phyloP scores from a whole-genome alignment of 192 early-diverging fungal genomes.

The Glomus cerebriforme region DNA sequence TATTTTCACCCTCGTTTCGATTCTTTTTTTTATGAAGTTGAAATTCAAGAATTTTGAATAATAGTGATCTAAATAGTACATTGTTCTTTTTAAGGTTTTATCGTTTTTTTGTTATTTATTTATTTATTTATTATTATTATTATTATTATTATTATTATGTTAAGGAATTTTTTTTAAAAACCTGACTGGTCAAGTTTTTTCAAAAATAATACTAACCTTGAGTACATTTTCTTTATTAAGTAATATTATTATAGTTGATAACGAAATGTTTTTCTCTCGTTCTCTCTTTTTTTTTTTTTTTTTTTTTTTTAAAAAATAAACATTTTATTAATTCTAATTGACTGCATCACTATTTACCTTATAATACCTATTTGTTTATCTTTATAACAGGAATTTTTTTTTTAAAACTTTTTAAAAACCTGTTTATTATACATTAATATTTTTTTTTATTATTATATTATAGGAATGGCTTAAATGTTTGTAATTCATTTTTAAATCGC shows the following conservation, averaged over 20 bases:
- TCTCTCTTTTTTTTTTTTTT: too few species aligned
- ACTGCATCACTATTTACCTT: background rate
- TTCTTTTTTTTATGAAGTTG: too few species aligned
- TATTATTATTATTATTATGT: background rate
- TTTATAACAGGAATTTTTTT: background rate
- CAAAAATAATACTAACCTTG: too few species aligned
- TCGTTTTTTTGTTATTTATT: background rate
- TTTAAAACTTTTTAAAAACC: background rate
- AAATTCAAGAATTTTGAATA: background rate
- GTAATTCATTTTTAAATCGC: background rate
- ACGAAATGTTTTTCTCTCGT: too few species aligned
- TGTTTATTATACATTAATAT: background rate
- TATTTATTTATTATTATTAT: background rate
- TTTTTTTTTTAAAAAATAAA: too few species aligned
- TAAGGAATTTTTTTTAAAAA: too few species aligned
- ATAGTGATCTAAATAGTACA: background rate
- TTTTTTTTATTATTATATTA: too few species aligned
- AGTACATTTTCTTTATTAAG: too few species aligned
- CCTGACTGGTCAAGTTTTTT: too few species aligned
- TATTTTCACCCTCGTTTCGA: too few species aligned
- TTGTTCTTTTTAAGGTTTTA: background rate
- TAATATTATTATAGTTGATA: too few species aligned
- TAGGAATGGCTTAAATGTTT: background rate
- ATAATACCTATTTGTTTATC: background rate
- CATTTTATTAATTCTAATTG: too few species aligned